phyloP scores from a whole-genome alignment of 2,329 filamentous ascomycete genomes.

The Xylaria sp. region DNA sequence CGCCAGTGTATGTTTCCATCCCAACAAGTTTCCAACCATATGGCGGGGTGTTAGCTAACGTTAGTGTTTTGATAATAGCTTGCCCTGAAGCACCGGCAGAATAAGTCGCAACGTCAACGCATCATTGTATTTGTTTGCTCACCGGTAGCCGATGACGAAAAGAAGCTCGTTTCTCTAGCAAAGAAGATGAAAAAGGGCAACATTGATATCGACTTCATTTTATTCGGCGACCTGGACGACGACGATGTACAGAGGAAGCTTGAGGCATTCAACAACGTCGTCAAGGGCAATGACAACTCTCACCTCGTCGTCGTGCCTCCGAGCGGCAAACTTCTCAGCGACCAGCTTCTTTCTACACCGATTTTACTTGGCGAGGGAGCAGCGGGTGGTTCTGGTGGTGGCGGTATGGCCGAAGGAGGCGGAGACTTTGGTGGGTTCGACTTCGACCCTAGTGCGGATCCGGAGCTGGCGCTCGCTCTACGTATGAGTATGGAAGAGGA shows the following conservation, averaged over 20 bases:
- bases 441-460: constrained; percentile 90
- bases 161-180: constrained; percentile 86
- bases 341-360: constrained; percentile 88
- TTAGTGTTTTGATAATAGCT: constrained; percentile 66
- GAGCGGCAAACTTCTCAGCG: constrained; percentile 90
- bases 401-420: constrained; percentile 67
- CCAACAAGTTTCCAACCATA: background rate
- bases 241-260: constrained; percentile 92
- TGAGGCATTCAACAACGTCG: constrained; percentile 89
- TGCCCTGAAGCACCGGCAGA: constrained; percentile 96
- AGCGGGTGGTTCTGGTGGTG: constrained; percentile 64
- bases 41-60: constrained; percentile 40
- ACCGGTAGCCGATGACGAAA: constrained; percentile 88
- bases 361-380: constrained; percentile 87
- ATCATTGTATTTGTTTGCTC: constrained; percentile 98
- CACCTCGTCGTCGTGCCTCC: constrained; percentile 91
- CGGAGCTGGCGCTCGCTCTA: constrained; percentile 91
- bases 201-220: constrained; percentile 91
- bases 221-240: constrained; percentile 93
- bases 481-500: constrained; percentile 99
- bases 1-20: constrained; percentile 75
- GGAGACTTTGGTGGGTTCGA: constrained; percentile 82
- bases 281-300: constrained; percentile 91
- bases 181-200: constrained; percentile 99
- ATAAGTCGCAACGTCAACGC: constrained; percentile 94